Evolutionary conservation across 768 basidiomycete species (phyloP).

Genomic region (Pleurotus ostreatus): DNA sequence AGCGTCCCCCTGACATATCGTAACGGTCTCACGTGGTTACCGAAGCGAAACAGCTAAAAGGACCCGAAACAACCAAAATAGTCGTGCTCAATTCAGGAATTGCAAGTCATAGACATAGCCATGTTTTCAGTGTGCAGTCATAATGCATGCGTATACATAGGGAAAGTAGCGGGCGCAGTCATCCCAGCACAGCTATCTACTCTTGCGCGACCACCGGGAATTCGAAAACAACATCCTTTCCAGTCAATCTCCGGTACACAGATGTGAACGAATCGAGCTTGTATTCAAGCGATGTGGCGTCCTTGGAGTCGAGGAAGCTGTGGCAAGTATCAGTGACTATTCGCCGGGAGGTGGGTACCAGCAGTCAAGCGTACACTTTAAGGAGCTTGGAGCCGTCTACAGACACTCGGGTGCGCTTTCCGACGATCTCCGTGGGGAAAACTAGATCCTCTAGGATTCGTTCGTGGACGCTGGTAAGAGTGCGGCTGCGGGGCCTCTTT

Average conservation of each 20-base stretch:
- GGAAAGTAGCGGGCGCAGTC: conserved; percentile 19
- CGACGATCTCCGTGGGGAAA: conserved; percentile 97
- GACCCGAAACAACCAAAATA: conserved; percentile 26
- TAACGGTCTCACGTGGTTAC: conserved; percentile 11
- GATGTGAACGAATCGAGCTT: conserved; percentile 99
- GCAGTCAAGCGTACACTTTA: conserved; percentile 78
- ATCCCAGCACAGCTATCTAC: conserved; percentile 41
- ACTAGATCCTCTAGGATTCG: conserved; percentile 99
- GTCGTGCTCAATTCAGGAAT: conserved; percentile 16
- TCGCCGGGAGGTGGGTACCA: conserved; percentile 11
- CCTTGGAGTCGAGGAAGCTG: conserved; percentile 97
- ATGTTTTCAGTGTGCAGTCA: conserved; percentile 14
- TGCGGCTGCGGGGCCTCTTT: conserved; percentile 95
- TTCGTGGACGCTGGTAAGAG: conserved; percentile 96
- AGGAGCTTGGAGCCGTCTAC: conserved; percentile 94
- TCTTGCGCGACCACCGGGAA: conserved; percentile 78
- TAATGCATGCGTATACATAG: conserved; percentile 14
- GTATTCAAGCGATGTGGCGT: conserved; percentile 97
- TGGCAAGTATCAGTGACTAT: conserved; percentile 14
- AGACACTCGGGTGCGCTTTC: conserved; percentile 93
- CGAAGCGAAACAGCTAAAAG: conserved; percentile 4
- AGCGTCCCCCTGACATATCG: conserved; percentile 20
- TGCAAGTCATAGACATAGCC: conserved; percentile 12
- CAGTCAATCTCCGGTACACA: conserved; percentile 91
- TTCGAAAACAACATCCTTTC: conserved; percentile 95